A percentile compares a stretch with the other conserved stretches of the same genome.
Evolutionary conservation across 2,329 filamentous ascomycete species (phyloP).

Genomic region (Alternaria atra): DNA sequence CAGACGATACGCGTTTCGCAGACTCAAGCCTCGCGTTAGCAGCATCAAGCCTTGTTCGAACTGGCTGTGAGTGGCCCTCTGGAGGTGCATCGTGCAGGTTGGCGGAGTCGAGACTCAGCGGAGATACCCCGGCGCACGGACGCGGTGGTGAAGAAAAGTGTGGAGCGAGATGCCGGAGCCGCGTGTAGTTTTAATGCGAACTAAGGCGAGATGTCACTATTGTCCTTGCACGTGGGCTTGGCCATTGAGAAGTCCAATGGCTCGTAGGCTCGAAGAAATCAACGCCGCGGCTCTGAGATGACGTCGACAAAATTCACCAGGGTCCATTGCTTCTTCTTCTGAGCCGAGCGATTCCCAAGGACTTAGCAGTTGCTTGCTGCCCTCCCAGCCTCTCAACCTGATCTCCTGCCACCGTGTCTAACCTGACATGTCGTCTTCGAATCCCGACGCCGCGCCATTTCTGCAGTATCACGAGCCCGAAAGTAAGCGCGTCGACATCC

Average conservation of each 20-base stretch:
- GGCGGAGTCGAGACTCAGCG: constrained; percentile 5
- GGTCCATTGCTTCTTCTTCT: neutral
- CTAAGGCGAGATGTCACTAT: neutral
- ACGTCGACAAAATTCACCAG: constrained; percentile 1
- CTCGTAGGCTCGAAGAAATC: neutral
- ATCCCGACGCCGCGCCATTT: constrained; percentile 5
- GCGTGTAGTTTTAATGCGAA: constrained; percentile 3
- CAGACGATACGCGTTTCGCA: constrained; percentile 4
- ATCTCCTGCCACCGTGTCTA: neutral
- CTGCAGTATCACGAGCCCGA: constrained; percentile 20
- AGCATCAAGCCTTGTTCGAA: neutral
- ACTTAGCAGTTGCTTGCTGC: constrained; percentile 7
- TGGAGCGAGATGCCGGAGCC: constrained; percentile 6
- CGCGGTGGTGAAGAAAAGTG: constrained; percentile 1
- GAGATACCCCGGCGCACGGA: constrained; percentile 2
- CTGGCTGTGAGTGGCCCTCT: neutral
- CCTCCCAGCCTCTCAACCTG: neutral
- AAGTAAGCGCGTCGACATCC: neutral
- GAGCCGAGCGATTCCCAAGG: neutral
- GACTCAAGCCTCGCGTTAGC: constrained; percentile 5
- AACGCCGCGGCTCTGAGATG: neutral
- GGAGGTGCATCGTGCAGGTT: neutral
- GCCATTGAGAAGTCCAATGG: neutral
- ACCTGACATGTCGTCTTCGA: neutral
- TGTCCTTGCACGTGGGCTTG: neutral